Conservation (phyloP, 176 grass and related monocot species). For the Triticum urartu region DNA sequence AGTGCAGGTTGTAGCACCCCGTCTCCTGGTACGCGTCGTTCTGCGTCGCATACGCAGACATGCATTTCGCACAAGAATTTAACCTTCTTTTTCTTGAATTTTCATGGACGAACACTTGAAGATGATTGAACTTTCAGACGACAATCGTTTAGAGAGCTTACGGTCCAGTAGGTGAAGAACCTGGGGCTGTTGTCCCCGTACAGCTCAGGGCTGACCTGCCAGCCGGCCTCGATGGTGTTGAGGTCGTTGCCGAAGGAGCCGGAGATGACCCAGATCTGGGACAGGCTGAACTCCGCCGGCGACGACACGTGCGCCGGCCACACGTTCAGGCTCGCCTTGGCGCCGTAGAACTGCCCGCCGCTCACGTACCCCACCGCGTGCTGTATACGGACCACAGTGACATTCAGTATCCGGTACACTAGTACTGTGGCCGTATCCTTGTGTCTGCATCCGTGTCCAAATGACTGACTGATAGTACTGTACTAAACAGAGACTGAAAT, state of each 20-base stretch:
- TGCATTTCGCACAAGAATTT: neutral
- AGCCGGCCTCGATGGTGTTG: slow-evolving; percentile 97
- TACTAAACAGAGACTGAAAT: neutral
- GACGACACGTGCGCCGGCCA: slow-evolving; percentile 74
- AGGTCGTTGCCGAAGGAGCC: slow-evolving; percentile 89
- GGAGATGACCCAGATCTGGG: slow-evolving; percentile 94
- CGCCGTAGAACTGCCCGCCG: slow-evolving; percentile 80
- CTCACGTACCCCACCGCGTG: slow-evolving; percentile 87
- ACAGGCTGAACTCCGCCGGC: slow-evolving; percentile 93
- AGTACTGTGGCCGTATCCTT: neutral
- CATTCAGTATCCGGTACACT: neutral
- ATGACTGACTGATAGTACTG: neutral
- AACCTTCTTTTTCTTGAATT: neutral
- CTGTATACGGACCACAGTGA: slow-evolving; percentile 31
- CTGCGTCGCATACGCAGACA: slow-evolving; percentile 20
- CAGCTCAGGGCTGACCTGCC: slow-evolving; percentile 94
- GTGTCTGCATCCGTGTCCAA: neutral
- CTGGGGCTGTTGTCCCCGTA: slow-evolving; percentile 81
- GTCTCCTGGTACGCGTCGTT: slow-evolving; percentile 87
- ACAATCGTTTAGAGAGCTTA: slow-evolving; percentile 26
- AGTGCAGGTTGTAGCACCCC: slow-evolving; percentile 89
- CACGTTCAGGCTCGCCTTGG: slow-evolving; percentile 88
- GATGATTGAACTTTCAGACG: neutral
- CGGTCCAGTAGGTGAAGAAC: slow-evolving; percentile 98
- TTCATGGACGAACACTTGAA: neutral